Conservation (phyloP, 1,284 basidiomycete species). For the Leucoagaricus sp. region DNA sequence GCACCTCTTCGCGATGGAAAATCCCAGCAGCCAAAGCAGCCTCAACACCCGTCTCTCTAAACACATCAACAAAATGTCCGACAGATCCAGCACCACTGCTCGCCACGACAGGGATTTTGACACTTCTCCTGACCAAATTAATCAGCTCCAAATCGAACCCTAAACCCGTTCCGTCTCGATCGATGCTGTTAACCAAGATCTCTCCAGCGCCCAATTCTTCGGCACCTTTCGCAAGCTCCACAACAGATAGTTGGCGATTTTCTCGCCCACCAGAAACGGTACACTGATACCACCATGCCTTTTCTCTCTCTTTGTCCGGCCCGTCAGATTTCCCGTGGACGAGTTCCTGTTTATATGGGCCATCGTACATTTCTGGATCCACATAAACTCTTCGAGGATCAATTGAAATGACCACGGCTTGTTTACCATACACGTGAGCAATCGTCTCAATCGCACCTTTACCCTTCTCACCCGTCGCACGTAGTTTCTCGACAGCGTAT, state of each 20-base stretch:
- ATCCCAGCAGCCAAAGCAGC: constrained; percentile 97
- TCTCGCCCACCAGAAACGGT: constrained; percentile 95
- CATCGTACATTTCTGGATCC: constrained; percentile 64
- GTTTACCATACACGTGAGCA: constrained; percentile 88
- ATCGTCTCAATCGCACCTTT: constrained; percentile 93
- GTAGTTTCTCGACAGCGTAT: constrained; percentile 86
- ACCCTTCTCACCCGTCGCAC: constrained; percentile 46
- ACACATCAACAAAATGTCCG: constrained; percentile 88
- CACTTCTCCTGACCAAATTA: constrained; percentile 71
- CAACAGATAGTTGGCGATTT: constrained; percentile 85
- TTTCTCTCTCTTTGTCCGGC: constrained; percentile 61
- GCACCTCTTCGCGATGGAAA: constrained; percentile 91
- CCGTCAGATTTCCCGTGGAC: constrained; percentile 54
- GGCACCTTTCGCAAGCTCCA: constrained; percentile 89
- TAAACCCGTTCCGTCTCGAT: constrained; percentile 90
- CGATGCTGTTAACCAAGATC: constrained; percentile 95
- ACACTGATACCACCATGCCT: constrained; percentile 98
- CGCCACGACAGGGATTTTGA: constrained; percentile 92
- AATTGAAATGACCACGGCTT: constrained; percentile 97
- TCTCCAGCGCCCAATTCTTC: constrained; percentile 94
- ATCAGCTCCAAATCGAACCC: constrained; percentile 93
- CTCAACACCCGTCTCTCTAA: constrained; percentile 79
- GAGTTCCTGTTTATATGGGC: constrained; percentile 71
- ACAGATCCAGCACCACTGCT: constrained; percentile 88
- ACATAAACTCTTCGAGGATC: constrained; percentile 93